phyloP scores from a whole-genome alignment of 116 monocot species.

The Dioscorea cayenensis region DNA sequence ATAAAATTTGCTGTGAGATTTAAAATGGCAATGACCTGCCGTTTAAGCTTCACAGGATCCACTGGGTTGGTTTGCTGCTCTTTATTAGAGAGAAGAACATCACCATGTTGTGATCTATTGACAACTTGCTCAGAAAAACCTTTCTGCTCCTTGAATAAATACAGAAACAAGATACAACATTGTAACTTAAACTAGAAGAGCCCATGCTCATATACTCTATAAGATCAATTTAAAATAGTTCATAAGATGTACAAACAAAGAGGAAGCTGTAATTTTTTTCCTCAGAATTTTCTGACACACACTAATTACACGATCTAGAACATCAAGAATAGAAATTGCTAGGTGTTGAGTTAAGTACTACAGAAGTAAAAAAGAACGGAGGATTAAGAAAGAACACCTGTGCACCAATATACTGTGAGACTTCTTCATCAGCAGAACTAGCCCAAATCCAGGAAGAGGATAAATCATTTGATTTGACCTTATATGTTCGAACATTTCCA shows the following conservation, averaged over 20 bases:
- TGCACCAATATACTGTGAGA: slow-evolving; percentile 1
- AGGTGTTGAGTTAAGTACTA: too few relatives aligned
- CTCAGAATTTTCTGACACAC: too few relatives aligned
- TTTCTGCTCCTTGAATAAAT: background rate
- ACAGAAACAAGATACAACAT: too few relatives aligned
- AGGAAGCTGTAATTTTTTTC: too few relatives aligned
- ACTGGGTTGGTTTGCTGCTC: slow-evolving; percentile 3
- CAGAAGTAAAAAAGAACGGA: too few relatives aligned
- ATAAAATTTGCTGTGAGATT: too few relatives aligned
- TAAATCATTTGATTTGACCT: slow-evolving; percentile 31
- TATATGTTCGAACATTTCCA: slow-evolving; percentile 23
- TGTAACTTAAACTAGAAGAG: too few relatives aligned
- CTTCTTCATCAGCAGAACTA: slow-evolving; percentile 9
- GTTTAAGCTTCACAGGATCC: slow-evolving; percentile 49
- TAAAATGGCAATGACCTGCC: slow-evolving; percentile 3
- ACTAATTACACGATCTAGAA: too few relatives aligned
- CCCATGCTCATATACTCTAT: too few relatives aligned
- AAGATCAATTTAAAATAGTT: too few relatives aligned
- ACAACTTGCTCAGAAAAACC: background rate
- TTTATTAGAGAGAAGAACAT: slow-evolving; percentile 5
- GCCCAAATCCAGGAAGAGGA: slow-evolving; percentile 41
- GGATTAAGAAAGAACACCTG: slow-evolving; percentile 17
- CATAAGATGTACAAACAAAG: too few relatives aligned
- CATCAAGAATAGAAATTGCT: too few relatives aligned
- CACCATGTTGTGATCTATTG: slow-evolving; percentile 14